A percentile compares a stretch with the other conserved stretches of the same genome.
Conservation (phyloP, 805 yeast species). For the Monosporozyma aerobia region DNA sequence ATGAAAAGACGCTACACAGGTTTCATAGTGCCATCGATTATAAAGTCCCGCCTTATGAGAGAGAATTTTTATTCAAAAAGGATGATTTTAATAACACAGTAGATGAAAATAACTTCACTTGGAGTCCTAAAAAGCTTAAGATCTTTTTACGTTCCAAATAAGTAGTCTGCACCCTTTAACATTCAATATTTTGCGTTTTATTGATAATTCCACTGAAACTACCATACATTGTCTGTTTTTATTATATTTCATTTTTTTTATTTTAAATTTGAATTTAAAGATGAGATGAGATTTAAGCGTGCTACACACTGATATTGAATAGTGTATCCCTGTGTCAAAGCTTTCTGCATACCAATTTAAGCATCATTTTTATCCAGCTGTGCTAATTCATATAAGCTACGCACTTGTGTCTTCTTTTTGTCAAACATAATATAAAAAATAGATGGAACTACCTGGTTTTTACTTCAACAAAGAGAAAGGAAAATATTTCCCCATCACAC, state of each 20-base stretch:
- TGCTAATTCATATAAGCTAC: not conserved
- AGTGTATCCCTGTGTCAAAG: not conserved
- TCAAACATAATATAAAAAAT: not conserved
- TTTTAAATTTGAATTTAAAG: no score
- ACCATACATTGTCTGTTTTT: not conserved
- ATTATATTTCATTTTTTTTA: not conserved
- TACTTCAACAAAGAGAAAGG: constrained; percentile 19
- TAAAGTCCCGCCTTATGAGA: constrained; percentile 20
- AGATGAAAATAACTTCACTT: constrained; percentile 20
- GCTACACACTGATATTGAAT: no score
- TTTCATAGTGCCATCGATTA: constrained; percentile 36
- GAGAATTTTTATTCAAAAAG: constrained; percentile 40
- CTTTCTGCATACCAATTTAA: not conserved
- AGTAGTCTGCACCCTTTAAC: not conserved
- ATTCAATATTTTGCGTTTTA: not conserved
- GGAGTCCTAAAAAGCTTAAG: constrained; percentile 23
- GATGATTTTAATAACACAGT: constrained; percentile 33
- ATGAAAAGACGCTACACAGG: constrained; percentile 36
- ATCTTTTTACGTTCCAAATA: constrained; percentile 13
- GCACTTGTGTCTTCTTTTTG: not conserved
- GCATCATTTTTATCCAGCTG: not conserved
- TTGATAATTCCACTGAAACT: not conserved
- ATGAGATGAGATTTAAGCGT: no score
- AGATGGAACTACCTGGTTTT: constrained; percentile 20
- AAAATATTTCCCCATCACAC: constrained; percentile 18